Conservation (phyloP, 2,329 filamentous ascomycete genomes). For the Botrytis sinoallii region DNA sequence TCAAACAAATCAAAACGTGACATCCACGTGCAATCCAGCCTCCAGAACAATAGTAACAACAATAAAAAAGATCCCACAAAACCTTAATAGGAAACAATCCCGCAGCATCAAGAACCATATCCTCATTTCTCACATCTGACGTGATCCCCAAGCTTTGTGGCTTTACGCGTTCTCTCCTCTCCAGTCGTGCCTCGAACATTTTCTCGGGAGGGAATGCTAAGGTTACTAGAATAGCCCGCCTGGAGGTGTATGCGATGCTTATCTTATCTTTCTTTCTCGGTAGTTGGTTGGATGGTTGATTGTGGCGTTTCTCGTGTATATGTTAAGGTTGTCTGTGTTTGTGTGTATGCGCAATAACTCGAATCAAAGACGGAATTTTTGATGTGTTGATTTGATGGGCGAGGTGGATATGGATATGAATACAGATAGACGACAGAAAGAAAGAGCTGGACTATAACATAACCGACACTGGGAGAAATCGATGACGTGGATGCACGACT, state of each 20-base stretch:
- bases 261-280: not conserved
- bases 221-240: too few relatives aligned
- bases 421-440: not conserved
- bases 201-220: not conserved
- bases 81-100: not conserved
- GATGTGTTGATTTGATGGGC: too few relatives aligned
- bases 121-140: not conserved
- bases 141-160: not conserved
- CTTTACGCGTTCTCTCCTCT: not conserved
- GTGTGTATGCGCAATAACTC: not conserved
- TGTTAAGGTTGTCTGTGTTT: not conserved
- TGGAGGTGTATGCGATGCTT: not conserved
- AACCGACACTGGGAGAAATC: not conserved
- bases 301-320: not conserved
- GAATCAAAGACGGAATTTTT: not conserved
- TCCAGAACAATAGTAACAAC: rapidly evolving
- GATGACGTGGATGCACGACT: not conserved
- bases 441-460: not conserved
- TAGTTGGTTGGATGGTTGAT: not conserved
- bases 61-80: not conserved
- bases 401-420: not conserved
- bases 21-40: not conserved
- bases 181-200: not conserved
- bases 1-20: not conserved
- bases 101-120: not conserved